phyloP scores from a whole-genome alignment of 495 filamentous ascomycete genomes.

The Oleoguttula mirabilis region DNA sequence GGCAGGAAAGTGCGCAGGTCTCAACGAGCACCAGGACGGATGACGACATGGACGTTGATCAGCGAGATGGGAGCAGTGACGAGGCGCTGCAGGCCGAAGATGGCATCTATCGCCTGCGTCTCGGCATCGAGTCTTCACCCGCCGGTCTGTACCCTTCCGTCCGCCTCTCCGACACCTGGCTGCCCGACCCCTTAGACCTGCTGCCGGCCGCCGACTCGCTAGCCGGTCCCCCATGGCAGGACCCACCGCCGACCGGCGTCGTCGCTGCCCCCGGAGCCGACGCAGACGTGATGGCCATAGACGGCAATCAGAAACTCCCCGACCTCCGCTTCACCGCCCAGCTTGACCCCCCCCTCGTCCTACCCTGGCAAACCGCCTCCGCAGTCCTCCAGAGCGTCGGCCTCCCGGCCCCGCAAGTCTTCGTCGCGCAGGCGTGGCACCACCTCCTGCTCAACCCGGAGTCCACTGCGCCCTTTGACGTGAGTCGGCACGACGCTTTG shows the following conservation, averaged over 20 bases:
- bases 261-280: slow-evolving; percentile 13
- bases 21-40: neutral
- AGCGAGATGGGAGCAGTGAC: neutral
- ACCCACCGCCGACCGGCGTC: slow-evolving; percentile 38
- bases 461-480: slow-evolving; percentile 12
- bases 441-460: slow-evolving; percentile 1
- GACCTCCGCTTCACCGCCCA: slow-evolving; percentile 72
- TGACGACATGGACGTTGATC: neutral
- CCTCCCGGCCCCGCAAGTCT: slow-evolving; percentile 32
- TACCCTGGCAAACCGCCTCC: slow-evolving; percentile 55
- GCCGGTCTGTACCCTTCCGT: slow-evolving; percentile 44
- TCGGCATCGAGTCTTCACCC: slow-evolving; percentile 49
- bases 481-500: slow-evolving; percentile 19
- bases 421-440: slow-evolving; percentile 10
- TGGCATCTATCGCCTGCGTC: slow-evolving; percentile 45
- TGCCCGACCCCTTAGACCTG: slow-evolving; percentile 42
- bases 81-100: slow-evolving; percentile 7
- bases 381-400: slow-evolving; percentile 57
- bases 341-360: slow-evolving; percentile 69
- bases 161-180: slow-evolving; percentile 56
- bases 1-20: slow-evolving; percentile 35
- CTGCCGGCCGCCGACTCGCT: slow-evolving; percentile 18
- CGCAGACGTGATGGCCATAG: slow-evolving; percentile 37
- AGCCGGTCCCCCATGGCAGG: slow-evolving; percentile 53
- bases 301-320: slow-evolving; percentile 45